Base-by-base conservation (phyloP, 1,284 basidiomycete species). In the Coniferiporia sulphurascens region DNA sequence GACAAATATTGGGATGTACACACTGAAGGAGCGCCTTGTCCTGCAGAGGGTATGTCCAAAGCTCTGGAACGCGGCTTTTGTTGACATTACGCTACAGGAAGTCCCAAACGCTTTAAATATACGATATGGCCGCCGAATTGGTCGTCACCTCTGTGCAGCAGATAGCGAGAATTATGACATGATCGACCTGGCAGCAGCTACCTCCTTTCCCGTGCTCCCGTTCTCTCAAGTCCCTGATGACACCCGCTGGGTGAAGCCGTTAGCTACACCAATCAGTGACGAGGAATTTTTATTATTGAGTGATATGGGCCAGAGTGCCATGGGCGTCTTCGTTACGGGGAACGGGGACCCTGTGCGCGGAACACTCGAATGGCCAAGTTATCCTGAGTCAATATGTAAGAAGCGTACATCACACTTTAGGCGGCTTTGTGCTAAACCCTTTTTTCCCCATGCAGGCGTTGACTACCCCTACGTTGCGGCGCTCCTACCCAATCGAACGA, bases 321-420 rank as follows among this genome's bases (percentile, higher is more conserved):
- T 96, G 57, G 94, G 94, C 0, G 74, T 96, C 1, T 96, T 97
- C 68, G 78, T 96, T 63, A 92, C 83, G 27, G 84, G 85, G 0
- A 81, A 85, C 10, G 93, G 93, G 1, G 93, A 95, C 70, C 93
- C 94, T 10, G 88, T 93, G 8, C 81, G 94, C 48, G 93, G 93
- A 1, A 95, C 93, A 1, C 74, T 96, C 36, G 84, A 93, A 69
- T 96, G 92, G 91, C 78, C 83, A 0, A 80, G 77, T 49, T 86
- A 95, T 74, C 91, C 93, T 0, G 74, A 85, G 44, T 82, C 86
- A 10, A 76, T 95, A 43, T 86, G 93, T 94, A 66, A 68, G 89
- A 79, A 2, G 12, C 9, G 15, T 41, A 15, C 38, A 41, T 41
- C 15, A 15, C 9, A 8, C 15, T 41, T 12, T 10, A 41, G 15